Evolutionary conservation across 1,284 basidiomycete genomes (phyloP).

Genomic region (Pterulicium gracile): DNA sequence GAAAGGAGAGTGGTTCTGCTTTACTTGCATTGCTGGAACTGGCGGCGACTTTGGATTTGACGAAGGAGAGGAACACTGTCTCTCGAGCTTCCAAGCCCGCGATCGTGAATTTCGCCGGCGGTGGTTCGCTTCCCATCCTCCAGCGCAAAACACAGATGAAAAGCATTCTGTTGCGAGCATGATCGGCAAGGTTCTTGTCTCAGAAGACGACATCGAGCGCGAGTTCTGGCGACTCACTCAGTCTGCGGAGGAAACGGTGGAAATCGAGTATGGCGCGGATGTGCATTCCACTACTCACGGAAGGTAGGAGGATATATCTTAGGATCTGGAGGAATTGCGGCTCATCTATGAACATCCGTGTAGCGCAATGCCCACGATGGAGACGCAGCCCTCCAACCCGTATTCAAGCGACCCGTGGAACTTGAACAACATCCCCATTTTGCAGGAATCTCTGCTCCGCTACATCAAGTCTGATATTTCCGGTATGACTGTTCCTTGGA

Average conservation of each 20-base stretch:
- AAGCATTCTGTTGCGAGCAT: slow-evolving; percentile 42
- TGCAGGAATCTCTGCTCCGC: slow-evolving; percentile 76
- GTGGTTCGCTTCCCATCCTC: slow-evolving; percentile 81
- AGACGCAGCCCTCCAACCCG: slow-evolving; percentile 80
- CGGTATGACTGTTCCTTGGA: slow-evolving; percentile 99
- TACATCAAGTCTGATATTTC: slow-evolving; percentile 99
- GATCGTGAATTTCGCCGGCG: slow-evolving; percentile 81
- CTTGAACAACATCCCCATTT: slow-evolving; percentile 92
- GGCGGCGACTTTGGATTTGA: slow-evolving; percentile 99
- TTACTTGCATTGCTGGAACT: slow-evolving; percentile 83
- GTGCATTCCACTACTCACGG: slow-evolving; percentile 97
- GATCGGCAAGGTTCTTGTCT: slow-evolving; percentile 59
- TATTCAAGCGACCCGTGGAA: slow-evolving; percentile 96
- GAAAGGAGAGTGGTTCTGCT: slow-evolving; percentile 94
- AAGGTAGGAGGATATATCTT: slow-evolving; percentile 44
- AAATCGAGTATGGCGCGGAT: slow-evolving; percentile 98
- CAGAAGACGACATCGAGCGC: slow-evolving; percentile 85
- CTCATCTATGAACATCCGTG: slow-evolving; percentile 9
- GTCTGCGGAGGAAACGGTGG: slow-evolving; percentile 83
- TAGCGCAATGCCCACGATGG: slow-evolving; percentile 91
- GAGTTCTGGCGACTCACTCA: slow-evolving; percentile 98
- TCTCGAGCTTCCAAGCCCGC: slow-evolving; percentile 87
- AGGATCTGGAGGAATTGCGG: background rate
- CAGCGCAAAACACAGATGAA: slow-evolving; percentile 21
- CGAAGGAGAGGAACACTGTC: slow-evolving; percentile 92